Evolutionary conservation across 2,329 filamentous ascomycete genomes (phyloP).

Genomic region (Monosporascus sp.): DNA sequence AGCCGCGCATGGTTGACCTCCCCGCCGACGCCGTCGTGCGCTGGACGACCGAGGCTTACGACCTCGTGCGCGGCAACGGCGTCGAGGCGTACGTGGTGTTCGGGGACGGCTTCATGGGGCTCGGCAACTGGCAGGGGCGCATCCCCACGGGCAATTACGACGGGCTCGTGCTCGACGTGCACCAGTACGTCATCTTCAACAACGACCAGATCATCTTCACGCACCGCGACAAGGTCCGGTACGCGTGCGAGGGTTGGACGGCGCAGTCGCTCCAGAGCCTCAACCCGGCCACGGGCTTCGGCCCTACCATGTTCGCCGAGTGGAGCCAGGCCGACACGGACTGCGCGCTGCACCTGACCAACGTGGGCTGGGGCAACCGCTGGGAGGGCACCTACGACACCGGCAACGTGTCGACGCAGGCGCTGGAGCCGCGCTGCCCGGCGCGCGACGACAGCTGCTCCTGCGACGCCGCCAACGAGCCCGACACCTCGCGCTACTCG

Average conservation of each 20-base stretch:
- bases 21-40: conserved; percentile 59
- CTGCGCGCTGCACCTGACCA: conserved; percentile 81
- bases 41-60: conserved; percentile 74
- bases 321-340: conserved; percentile 98
- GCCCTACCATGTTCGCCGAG: conserved; percentile 90
- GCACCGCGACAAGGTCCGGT: conserved; percentile 77
- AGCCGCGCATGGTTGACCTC: conserved; percentile 80
- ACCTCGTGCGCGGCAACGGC: conserved; percentile 70
- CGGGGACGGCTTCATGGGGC: conserved; percentile 90
- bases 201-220: conserved; percentile 74
- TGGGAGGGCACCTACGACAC: conserved; percentile 85
- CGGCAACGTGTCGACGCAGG: conserved; percentile 53
- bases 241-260: conserved; percentile 85
- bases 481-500: conserved; percentile 42
- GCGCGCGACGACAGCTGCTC: conserved; percentile 59
- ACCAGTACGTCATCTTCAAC: conserved; percentile 99
- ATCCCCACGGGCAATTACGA: conserved; percentile 61
- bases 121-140: conserved; percentile 78
- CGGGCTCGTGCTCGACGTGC: conserved; percentile 84
- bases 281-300: conserved; percentile 73
- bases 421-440: conserved; percentile 71
- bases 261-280: conserved; percentile 68
- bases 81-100: conserved; percentile 71
- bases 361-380: conserved; percentile 79
- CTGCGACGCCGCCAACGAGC: conserved; percentile 69